A percentile compares a stretch with the other conserved stretches of the same genome.
phyloP scores from a whole-genome alignment of 2,329 filamentous ascomycete genomes.

The Didymellaceae sp. region DNA sequence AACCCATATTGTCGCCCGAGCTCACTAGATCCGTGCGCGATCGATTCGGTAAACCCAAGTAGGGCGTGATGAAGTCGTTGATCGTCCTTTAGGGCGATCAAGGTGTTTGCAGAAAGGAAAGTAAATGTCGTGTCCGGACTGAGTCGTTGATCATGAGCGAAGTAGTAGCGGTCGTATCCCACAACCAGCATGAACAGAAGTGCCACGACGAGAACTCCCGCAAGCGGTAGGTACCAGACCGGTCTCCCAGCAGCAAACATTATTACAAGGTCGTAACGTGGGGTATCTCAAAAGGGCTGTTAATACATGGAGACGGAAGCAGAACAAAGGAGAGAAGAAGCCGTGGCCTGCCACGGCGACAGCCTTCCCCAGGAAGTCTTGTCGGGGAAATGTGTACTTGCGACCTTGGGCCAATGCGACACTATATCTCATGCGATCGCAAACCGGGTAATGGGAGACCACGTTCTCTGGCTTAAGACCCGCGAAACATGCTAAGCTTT shows the following conservation, averaged over 20 bases:
- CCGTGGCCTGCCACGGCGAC: constrained; percentile 20
- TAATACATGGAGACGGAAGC: constrained; percentile 13
- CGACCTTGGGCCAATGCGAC: constrained; percentile 2
- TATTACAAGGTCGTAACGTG: constrained; percentile 27
- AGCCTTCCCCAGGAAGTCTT: constrained; percentile 5
- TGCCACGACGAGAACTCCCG: constrained; percentile 18
- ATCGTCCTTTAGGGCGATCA: constrained; percentile 36
- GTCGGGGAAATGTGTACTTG: background rate
- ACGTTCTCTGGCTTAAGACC: no score
- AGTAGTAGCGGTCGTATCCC: constrained; percentile 23
- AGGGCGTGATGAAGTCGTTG: constrained; percentile 29
- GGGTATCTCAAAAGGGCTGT: constrained; percentile 20
- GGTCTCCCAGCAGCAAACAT: constrained; percentile 34
- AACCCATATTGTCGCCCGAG: constrained; percentile 24
- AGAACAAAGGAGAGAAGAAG: background rate
- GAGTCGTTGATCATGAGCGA: background rate
- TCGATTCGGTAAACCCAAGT: constrained; percentile 28
- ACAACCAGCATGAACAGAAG: constrained; percentile 26
- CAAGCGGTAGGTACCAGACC: constrained; percentile 36
- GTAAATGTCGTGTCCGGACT: constrained; percentile 10
- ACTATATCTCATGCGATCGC: constrained; percentile 21
- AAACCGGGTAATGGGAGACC: background rate
- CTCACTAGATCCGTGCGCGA: constrained; percentile 29
- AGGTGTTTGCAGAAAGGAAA: constrained; percentile 29
- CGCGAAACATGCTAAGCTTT: constrained; percentile 38